A percentile compares a stretch with the other conserved stretches of the same genome.
Conservation (phyloP, 305 asterid species). For the Fraxinus floribunda region DNA sequence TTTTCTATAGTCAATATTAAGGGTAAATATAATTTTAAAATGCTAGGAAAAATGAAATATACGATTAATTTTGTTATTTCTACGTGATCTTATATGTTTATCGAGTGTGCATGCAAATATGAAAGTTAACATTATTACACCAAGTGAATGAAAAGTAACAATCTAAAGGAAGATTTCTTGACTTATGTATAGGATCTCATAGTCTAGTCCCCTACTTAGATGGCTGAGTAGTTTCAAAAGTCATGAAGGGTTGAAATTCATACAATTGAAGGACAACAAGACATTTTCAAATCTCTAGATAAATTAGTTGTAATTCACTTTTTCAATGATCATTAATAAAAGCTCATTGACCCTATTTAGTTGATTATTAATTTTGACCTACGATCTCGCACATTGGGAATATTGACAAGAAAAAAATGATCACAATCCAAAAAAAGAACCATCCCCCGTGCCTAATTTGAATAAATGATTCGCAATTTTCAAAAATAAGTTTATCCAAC, state of each 20-base stretch:
- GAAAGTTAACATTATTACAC: neutral
- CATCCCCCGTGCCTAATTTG: neutral
- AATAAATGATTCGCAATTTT: neutral
- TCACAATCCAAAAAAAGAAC: neutral
- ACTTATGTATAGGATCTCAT: neutral
- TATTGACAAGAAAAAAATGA: neutral
- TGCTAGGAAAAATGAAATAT: neutral
- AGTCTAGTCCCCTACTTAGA: neutral
- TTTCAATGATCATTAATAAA: neutral
- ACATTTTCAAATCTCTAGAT: neutral
- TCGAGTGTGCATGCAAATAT: neutral
- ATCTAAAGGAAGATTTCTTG: neutral
- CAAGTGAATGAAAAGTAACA: neutral
- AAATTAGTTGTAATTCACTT: neutral
- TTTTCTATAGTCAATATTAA: neutral
- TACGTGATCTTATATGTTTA: too few species aligned
- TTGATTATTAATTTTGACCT: neutral
- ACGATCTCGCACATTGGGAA: neutral
- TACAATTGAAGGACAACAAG: neutral
- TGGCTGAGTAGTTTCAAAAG: neutral
- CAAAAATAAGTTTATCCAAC: too few species aligned
- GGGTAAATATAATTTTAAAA: neutral
- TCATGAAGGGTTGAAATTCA: neutral
- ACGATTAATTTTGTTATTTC: neutral
- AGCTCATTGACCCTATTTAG: neutral